These are phyloP conservation scores for Capronia coronata DNA, from an alignment of 2,329 filamentous ascomycete species.

Conservation along the genomic window DNA sequence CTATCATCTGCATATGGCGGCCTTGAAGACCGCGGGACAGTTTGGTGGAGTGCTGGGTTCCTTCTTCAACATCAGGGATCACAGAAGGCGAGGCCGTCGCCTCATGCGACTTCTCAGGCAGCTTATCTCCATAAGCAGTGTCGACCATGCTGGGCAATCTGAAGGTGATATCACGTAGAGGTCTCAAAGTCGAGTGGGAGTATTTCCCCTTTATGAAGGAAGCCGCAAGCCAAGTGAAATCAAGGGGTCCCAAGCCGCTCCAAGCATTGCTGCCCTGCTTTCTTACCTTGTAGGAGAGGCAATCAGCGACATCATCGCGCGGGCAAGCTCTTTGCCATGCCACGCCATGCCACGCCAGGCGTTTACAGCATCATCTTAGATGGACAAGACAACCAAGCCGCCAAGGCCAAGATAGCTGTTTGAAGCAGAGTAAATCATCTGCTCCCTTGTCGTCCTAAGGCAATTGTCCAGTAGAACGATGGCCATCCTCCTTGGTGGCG, in stretches of 20 bases:
- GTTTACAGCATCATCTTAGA: too few relatives aligned
- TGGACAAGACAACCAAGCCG: too few relatives aligned
- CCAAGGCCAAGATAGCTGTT: too few relatives aligned
- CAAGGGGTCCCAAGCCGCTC: background rate
- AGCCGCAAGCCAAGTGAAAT: background rate
- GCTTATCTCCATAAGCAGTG: conserved; percentile 9
- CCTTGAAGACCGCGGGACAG: conserved; percentile 43
- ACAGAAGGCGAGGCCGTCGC: background rate
- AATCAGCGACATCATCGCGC: too few relatives aligned
- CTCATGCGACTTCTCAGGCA: background rate
- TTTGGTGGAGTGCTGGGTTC: background rate
- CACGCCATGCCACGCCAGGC: too few relatives aligned
- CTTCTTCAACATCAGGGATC: conserved; percentile 14
- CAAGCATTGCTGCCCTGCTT: background rate
- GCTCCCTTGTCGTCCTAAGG: too few relatives aligned
- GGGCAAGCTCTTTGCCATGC: too few relatives aligned
- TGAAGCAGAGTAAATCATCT: too few relatives aligned
- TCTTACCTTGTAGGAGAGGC: background rate
- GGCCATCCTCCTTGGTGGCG: too few relatives aligned
- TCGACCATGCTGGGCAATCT: conserved; percentile 10
- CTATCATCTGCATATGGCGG: conserved; percentile 29
- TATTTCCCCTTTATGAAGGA: background rate
- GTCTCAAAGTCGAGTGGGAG: background rate
- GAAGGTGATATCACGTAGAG: too few relatives aligned
- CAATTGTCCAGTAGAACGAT: too few relatives aligned